Percentiles rank a stretch among this genome's conserved stretches.
These are phyloP conservation scores for Trichoderma simmonsii DNA, from an alignment of 2,329 filamentous ascomycete species.

Conservation along the genomic window DNA sequence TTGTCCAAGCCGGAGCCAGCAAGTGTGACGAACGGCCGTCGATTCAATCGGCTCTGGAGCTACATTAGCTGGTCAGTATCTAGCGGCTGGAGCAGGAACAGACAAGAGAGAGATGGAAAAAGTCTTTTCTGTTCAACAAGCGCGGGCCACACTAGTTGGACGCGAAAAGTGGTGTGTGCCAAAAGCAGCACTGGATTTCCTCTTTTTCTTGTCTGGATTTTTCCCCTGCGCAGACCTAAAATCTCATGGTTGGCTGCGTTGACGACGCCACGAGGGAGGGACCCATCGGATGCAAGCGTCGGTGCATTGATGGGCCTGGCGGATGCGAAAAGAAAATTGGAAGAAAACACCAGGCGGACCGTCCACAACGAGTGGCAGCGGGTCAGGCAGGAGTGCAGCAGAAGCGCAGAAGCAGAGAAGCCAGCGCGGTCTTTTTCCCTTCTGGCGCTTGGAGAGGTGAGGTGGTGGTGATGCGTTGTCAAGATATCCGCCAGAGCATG, in stretches of 20 bases:
- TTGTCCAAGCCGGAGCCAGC: background rate
- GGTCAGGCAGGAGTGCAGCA: conserved; percentile 30
- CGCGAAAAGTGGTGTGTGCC: conserved; percentile 18
- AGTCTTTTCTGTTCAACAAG: conserved; percentile 25
- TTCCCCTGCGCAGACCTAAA: conserved; percentile 10
- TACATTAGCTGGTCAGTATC: conserved; percentile 3
- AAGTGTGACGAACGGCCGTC: conserved; percentile 6
- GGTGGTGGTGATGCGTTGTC: conserved; percentile 51
- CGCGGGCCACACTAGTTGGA: conserved; percentile 30
- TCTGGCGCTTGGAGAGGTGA: background rate
- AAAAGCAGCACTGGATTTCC: conserved; percentile 27
- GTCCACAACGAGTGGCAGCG: conserved; percentile 20
- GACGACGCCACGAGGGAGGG: conserved; percentile 11
- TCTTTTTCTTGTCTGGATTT: background rate
- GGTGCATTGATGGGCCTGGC: background rate
- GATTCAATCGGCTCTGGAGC: conserved; percentile 13
- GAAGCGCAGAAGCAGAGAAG: background rate
- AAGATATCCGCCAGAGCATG: conserved; percentile 37
- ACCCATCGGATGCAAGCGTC: conserved; percentile 7
- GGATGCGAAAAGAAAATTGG: background rate
- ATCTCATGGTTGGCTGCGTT: conserved; percentile 15
- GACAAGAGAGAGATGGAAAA: background rate
- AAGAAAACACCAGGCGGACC: background rate
- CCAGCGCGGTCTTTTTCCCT: background rate
- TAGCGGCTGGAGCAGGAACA: background rate